A percentile compares a stretch with the other conserved stretches of the same genome.
These are phyloP conservation scores for Ceratobasidium sp. DNA, from an alignment of 1,284 basidiomycete genomes.

Conservation along the genomic window DNA sequence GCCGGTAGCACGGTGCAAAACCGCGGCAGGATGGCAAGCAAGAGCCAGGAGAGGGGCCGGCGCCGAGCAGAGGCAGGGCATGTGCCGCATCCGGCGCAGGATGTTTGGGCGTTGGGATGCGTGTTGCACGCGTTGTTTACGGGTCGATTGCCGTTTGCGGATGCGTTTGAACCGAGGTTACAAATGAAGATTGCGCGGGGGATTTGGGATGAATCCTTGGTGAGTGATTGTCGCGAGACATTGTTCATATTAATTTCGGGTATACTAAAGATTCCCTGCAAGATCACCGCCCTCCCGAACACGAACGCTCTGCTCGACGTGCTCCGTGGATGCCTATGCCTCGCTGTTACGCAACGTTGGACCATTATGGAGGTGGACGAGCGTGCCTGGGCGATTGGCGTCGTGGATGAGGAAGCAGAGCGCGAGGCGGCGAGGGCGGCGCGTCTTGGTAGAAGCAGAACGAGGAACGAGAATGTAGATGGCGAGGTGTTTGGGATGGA, in stretches of 20 bases:
- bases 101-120: slow-evolving; percentile 94
- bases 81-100: slow-evolving; percentile 76
- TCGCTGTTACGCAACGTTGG: slow-evolving; percentile 73
- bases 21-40: slow-evolving; percentile 18
- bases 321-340: slow-evolving; percentile 80
- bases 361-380: slow-evolving; percentile 79
- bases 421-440: slow-evolving; percentile 32
- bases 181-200: slow-evolving; percentile 92
- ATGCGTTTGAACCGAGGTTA: slow-evolving; percentile 89
- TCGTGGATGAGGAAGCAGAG: slow-evolving; percentile 62
- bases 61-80: slow-evolving; percentile 47
- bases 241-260: background rate
- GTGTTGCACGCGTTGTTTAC: slow-evolving; percentile 87
- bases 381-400: slow-evolving; percentile 84
- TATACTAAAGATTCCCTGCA: slow-evolving; percentile 53
- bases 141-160: slow-evolving; percentile 84
- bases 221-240: slow-evolving; percentile 4
- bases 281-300: slow-evolving; percentile 69
- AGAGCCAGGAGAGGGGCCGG: slow-evolving; percentile 36
- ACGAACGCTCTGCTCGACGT: slow-evolving; percentile 78
- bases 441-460: slow-evolving; percentile 2
- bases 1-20: slow-evolving; percentile 55
- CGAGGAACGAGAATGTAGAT: too few species aligned
- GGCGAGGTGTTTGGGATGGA: slow-evolving; percentile 37
- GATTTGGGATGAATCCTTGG: slow-evolving; percentile 60